Evolutionary conservation across 1,139 yeast genomes (phyloP), one percentile per base, ranked within the genome.

Genomic region (Magnusiomyces clavatus): DNA sequence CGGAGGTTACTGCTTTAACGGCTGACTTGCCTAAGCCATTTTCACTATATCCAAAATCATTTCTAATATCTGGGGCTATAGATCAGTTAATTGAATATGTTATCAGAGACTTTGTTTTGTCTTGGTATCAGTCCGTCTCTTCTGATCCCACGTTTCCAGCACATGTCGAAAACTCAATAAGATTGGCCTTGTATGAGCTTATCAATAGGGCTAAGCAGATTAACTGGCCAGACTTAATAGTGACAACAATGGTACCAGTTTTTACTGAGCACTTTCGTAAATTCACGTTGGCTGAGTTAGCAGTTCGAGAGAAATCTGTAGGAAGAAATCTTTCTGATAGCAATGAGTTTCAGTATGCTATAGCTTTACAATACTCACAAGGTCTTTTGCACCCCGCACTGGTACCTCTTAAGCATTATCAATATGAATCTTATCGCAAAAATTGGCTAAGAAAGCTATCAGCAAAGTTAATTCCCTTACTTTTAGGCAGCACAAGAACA

Each of bases 61-160:
- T 77, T 55, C 62, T 77, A 2, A 71, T 83, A 13, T 79, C 83
- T 2, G 76, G 74, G 47, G 74, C 80, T 0, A 52, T 85, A 1
- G 78, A 79, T 41, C 75, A 72, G 3, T 67, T 88, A 8, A 67
- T 83, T 1, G 72, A 74, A 39, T 65, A 77, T 29, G 70, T 87
- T 1, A 59, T 84, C 1, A 65, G 78, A 12, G 85, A 82, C 57
- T 88, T 85, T 64, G 74, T 89, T 1, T 64, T 69, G 44, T 64
- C 78, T 2, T 89, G 97, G 97, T 86, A 72, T 60, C 57, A 62
- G 2, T 68, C 69, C 14, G 74, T 84, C 6, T 76, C 86, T 0
- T 16, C 16, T 19, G 40, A 41, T n/a, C 19, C 38, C 13, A 34
- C 41, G 11, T 86, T 89, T 58, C 79, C 82, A 5, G 73, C 76